phyloP scores from a whole-genome alignment of 805 yeast genomes.

The Candida khao-thaluensis region DNA sequence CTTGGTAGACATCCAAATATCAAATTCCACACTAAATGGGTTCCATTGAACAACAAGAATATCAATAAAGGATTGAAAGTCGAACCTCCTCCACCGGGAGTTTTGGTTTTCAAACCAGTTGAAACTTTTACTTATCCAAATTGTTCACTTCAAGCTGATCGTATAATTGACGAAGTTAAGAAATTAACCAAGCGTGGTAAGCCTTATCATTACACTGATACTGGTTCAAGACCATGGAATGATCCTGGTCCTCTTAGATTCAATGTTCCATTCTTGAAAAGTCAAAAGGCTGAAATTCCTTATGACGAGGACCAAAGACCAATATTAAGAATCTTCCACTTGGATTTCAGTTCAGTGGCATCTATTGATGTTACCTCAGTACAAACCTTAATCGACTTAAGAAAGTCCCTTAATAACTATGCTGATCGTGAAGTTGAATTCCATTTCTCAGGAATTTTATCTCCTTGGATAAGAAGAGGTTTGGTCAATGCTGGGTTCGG shows the following conservation, averaged over 20 bases:
- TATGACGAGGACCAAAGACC: slow-evolving; percentile 54
- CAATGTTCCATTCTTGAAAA: slow-evolving; percentile 28
- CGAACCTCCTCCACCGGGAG: slow-evolving; percentile 86
- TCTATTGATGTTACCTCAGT: slow-evolving; percentile 77
- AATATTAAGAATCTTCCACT: slow-evolving; percentile 62
- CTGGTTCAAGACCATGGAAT: slow-evolving; percentile 86
- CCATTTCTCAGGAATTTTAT: slow-evolving; percentile 81
- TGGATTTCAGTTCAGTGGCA: slow-evolving; percentile 78
- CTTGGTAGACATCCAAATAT: slow-evolving; percentile 31
- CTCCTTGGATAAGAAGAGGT: slow-evolving; percentile 84
- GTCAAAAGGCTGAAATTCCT: slow-evolving; percentile 11
- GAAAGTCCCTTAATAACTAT: slow-evolving; percentile 67
- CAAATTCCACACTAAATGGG: slow-evolving; percentile 63
- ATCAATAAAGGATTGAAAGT: slow-evolving; percentile 59
- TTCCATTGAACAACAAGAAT: slow-evolving; percentile 52
- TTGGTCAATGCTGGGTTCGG: slow-evolving; percentile 80
- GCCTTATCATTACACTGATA: slow-evolving; percentile 29
- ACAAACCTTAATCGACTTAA: slow-evolving; percentile 73
- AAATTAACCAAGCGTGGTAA: slow-evolving; percentile 60
- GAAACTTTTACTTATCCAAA: slow-evolving; percentile 85
- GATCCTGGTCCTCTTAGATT: slow-evolving; percentile 68
- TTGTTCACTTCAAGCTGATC: slow-evolving; percentile 69
- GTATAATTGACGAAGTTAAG: slow-evolving; percentile 65
- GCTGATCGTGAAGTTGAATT: slow-evolving; percentile 84
- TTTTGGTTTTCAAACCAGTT: slow-evolving; percentile 76